Conservation (phyloP, 2,329 filamentous ascomycete genomes). For the Curvularia sp. region DNA sequence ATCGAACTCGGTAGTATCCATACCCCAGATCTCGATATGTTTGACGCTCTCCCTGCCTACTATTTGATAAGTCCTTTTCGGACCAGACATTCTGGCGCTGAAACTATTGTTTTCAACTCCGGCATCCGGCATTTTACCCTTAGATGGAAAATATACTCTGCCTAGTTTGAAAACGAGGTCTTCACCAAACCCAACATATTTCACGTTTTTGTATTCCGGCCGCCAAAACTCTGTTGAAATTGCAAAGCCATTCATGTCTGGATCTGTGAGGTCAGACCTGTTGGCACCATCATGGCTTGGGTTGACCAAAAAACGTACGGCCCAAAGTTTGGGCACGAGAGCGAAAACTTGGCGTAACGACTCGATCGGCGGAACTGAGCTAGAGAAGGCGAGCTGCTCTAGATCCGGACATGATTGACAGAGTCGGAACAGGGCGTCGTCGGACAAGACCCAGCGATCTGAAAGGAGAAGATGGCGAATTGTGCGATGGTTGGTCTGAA, state of each 20-base stretch:
- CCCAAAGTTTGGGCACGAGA: slow-evolving; percentile 50
- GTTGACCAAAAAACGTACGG: slow-evolving; percentile 50
- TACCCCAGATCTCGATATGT: slow-evolving; percentile 55
- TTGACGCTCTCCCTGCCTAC: slow-evolving; percentile 48
- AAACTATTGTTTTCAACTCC: slow-evolving; percentile 32
- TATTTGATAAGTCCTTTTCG: slow-evolving; percentile 40
- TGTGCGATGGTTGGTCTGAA: slow-evolving; percentile 59
- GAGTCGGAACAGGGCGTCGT: slow-evolving; percentile 58
- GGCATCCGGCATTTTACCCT: slow-evolving; percentile 12
- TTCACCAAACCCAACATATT: slow-evolving; percentile 52
- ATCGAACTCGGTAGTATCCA: slow-evolving; percentile 50
- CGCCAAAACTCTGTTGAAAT: slow-evolving; percentile 45
- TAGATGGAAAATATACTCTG: slow-evolving; percentile 36
- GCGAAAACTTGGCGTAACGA: slow-evolving; percentile 47
- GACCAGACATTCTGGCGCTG: slow-evolving; percentile 37
- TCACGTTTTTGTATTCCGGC: slow-evolving; percentile 44
- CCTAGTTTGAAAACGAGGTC: slow-evolving; percentile 48
- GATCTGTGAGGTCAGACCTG: slow-evolving; percentile 34
- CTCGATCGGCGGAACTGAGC: slow-evolving; percentile 60
- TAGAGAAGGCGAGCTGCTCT: slow-evolving; percentile 64
- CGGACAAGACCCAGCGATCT: slow-evolving; percentile 61
- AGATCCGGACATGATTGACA: slow-evolving; percentile 63
- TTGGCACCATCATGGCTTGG: slow-evolving; percentile 37
- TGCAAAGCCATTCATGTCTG: slow-evolving; percentile 44
- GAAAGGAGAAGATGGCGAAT: slow-evolving; percentile 65